Evolutionary conservation across 2,329 filamentous ascomycete species (phyloP), one percentile per base, ranked within the genome.

Genomic region (Phialophora tarda): DNA sequence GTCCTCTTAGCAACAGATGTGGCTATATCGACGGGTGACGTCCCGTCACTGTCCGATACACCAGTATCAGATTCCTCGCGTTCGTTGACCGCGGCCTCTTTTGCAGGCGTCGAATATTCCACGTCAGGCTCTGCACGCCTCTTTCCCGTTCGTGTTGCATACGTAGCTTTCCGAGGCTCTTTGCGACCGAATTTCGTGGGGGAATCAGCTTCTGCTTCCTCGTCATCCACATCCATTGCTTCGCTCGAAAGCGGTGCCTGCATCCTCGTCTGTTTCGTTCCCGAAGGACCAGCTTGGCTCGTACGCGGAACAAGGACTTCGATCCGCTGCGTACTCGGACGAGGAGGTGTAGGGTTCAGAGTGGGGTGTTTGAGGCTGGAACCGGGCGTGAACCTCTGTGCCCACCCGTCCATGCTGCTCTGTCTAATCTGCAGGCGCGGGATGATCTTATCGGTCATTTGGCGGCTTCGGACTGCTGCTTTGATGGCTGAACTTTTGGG

Each of bases 1-100:
- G 67, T 66, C 51, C 62, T 64, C 23, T 58, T 67, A 24, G 69
- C 69, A 17, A 71, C 59, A 38, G 69, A 63, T 12, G 69, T 71
- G 17, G 69, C 69, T 11, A 71, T 64, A 23, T 66, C 57, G 8
- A 51, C 48, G 6, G 64, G 62, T 32, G 62, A 58, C 26, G 21
- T 59, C 17, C 64, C 62, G 38, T 53, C 30, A 24, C 12, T 57
- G 26, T 55, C 57, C n/a, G 53, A 55, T 48, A 23, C 10, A 21
- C 12, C 30, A 17, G 53, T 28, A 12, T 41, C 59, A 38, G n/a
- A 41, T 10, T 10, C 17, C 24, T 63, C 28, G 41, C 14, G 41
- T 28, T 59, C 21, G n/a, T 32, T 54, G 14, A 26, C 4, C 10
- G 58, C 48, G 38, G 47, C 14, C 21, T 48, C 34, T 56, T 65